These are phyloP conservation scores for Paramecium sonneborni DNA, from an alignment of 73 alveolate species.

Conservation along the genomic window DNA sequence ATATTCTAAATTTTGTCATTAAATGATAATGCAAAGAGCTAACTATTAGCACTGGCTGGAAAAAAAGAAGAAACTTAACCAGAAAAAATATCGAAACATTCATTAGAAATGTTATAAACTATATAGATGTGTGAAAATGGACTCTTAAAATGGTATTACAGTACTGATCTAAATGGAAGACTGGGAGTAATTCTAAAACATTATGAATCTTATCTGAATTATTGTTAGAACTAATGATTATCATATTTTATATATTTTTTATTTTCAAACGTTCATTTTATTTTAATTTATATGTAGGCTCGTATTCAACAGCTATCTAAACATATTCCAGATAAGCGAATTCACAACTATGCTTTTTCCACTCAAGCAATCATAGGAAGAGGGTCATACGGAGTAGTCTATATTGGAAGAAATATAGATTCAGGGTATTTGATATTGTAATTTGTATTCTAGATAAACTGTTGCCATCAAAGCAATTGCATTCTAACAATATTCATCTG, in stretches of 20 bases:
- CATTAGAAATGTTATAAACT: neutral
- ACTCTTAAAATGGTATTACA: neutral
- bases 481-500: conserved; percentile 6
- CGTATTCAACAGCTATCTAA: conserved; percentile 56
- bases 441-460: neutral
- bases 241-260: conserved; percentile 1
- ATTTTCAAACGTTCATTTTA: conserved; percentile 57
- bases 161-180: conserved; percentile 22
- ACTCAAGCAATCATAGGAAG: conserved; percentile 60
- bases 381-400: conserved; percentile 65
- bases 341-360: conserved; percentile 64
- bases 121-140: conserved; percentile 19
- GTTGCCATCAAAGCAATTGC: conserved; percentile 55
- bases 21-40: neutral
- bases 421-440: neutral
- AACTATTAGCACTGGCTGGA: neutral
- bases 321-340: conserved; percentile 60
- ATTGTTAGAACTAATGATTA: neutral
- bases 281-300: conserved; percentile 34
- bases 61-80: neutral
- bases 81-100: neutral
- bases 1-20: neutral
- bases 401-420: conserved; percentile 61
- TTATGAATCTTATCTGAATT: conserved; percentile 11
- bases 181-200: neutral